phyloP scores from a whole-genome alignment of 495 filamentous ascomycete species.

The Aspergillus panamensis region DNA sequence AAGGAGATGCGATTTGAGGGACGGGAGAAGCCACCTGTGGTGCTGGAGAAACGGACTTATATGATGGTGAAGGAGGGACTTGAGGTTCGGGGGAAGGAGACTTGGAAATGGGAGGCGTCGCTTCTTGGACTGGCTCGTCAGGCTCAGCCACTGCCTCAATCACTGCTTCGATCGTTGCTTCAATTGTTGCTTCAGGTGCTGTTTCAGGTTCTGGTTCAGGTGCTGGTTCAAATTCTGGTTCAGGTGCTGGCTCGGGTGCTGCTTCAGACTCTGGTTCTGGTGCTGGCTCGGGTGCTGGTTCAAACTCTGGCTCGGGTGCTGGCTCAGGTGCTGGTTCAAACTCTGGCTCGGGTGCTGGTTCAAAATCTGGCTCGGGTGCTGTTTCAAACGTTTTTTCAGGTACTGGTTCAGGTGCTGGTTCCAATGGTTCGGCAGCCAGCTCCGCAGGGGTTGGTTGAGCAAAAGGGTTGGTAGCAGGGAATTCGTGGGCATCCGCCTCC shows the following conservation, averaged over 20 bases:
- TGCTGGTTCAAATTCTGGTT: conserved; percentile 10
- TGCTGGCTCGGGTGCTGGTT: conserved; percentile 8
- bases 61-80: conserved; percentile 8
- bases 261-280: conserved; percentile 9
- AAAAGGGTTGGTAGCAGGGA: not conserved
- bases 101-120: conserved; percentile 19
- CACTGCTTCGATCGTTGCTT: not conserved
- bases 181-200: conserved; percentile 10
- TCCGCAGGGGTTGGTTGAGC: not conserved
- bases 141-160: not conserved
- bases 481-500: not conserved
- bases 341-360: conserved; percentile 11
- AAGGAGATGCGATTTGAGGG: conserved; percentile 19
- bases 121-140: conserved; percentile 16
- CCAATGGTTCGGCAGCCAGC: too few species aligned
- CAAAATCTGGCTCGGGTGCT: conserved; percentile 6
- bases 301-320: not conserved
- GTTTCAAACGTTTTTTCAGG: conserved; percentile 4
- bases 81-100: conserved; percentile 13
- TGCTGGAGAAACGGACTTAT: conserved; percentile 17
- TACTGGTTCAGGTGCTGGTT: too few species aligned
- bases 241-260: conserved; percentile 4
- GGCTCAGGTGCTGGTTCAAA: conserved; percentile 6
- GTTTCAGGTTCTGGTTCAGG: conserved; percentile 5
- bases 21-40: conserved; percentile 17